These are phyloP conservation scores for Nyssa sinensis DNA, from an alignment of 148 eudicot species.

Conservation along the genomic window DNA sequence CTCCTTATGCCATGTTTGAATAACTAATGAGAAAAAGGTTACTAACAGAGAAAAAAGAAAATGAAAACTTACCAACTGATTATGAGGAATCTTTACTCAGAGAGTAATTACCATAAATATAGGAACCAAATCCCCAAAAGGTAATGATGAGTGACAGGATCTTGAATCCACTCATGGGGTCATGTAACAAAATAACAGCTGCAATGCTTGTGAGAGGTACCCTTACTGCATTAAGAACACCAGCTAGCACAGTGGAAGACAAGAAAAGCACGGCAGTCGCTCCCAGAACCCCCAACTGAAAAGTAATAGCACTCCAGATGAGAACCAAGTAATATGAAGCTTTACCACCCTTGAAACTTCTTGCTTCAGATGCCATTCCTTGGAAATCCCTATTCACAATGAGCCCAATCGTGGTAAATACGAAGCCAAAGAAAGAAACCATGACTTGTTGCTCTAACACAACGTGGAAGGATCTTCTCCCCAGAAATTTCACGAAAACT, in stretches of 20 bases:
- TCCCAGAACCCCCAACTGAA: conserved; percentile 60
- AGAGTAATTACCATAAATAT: conserved; percentile 49
- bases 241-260: conserved; percentile 64
- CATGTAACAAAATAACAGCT: conserved; percentile 54
- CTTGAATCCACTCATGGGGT: conserved; percentile 68
- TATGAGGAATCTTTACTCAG: conserved; percentile 4
- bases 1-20: no score
- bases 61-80: no score
- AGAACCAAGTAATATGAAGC: conserved; percentile 47
- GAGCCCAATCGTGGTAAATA: conserved; percentile 54
- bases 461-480: conserved; percentile 55
- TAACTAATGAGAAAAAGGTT: no score
- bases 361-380: conserved; percentile 44
- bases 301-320: conserved; percentile 52
- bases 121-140: conserved; percentile 63
- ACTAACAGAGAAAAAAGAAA: no score
- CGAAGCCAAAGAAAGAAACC: conserved; percentile 57
- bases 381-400: conserved; percentile 34
- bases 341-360: conserved; percentile 44
- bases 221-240: conserved; percentile 60
- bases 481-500: conserved; percentile 46
- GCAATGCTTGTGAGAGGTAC: conserved; percentile 68
- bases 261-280: conserved; percentile 51
- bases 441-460: conserved; percentile 69
- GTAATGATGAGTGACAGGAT: conserved; percentile 51